Evolutionary conservation across 2,329 filamentous ascomycete species (phyloP), one percentile per base, ranked within the genome.

Genomic region (Trichoderma sp.): DNA sequence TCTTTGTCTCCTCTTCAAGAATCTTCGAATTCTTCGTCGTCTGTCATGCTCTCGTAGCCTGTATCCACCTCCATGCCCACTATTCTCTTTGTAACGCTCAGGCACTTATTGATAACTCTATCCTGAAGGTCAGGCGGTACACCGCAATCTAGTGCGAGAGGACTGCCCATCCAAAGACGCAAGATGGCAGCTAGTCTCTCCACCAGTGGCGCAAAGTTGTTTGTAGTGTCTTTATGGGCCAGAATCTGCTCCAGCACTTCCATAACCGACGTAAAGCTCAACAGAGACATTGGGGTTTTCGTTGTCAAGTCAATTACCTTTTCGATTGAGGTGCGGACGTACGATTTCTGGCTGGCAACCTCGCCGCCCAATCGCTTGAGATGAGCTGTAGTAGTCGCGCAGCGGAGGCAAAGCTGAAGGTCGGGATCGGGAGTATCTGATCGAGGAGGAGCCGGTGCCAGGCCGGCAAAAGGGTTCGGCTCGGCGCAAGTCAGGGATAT

Each of bases 51-150:
- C 57, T 82, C 86, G 74, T 89, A 89, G 8, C 87, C 87, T 1
- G 84, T 83, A 71, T 89, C 87, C 13, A 80, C 77, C 67, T 87
- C 84, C 83, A 89, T 88, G 9, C 87, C 86, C 8, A 88, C 82
- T 42, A 86, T 78, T 59, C 79, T 82, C 74, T 86, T 87, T 15
- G 84, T 87, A 39, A 89, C 82, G 12, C 76, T 73, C 19, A 89
- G 75, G 69, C 87, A 90, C 61, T 82, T 80, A 59, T 86, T 82
- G 4, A 89, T 83, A 71, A 89, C 82, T 70, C 80, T 80, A 67
- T 82, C 81, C 67, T 86, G 83, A n/a, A 86, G 76, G 15, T 82
- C 80, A 2, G 79, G 78, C 19, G 81, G 79, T n/a, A 90, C 77
- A 2, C 84, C 85, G 59, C 81, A 82, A 66, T 81, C 81, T 57